phyloP scores from a whole-genome alignment of 345 rosid genomes.

The Ceriops decandra region DNA sequence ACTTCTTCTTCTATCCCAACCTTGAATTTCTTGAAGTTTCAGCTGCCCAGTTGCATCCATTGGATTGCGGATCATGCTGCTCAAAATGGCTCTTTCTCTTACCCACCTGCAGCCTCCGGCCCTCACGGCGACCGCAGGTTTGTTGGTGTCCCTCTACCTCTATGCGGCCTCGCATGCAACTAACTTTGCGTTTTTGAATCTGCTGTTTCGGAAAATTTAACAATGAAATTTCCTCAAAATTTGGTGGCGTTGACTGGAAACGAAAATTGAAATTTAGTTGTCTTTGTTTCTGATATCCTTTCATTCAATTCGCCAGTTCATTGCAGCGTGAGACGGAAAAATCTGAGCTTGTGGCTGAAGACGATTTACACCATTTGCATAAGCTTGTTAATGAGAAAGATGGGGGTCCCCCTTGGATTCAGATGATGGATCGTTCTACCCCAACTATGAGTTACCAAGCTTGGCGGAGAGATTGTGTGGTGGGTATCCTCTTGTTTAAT shows the following conservation, averaged over 20 bases:
- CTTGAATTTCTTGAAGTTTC: constrained; percentile 46
- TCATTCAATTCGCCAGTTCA: constrained; percentile 34
- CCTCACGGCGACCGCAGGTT: constrained; percentile 45
- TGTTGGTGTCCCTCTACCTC: constrained; percentile 9
- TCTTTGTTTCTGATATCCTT: not conserved
- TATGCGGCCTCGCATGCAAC: too few species aligned
- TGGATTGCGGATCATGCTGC: constrained; percentile 36
- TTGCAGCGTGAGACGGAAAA: constrained; percentile 31
- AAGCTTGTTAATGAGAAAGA: constrained; percentile 82
- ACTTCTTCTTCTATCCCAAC: constrained; percentile 27
- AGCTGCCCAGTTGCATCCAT: constrained; percentile 47
- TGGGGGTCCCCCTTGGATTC: constrained; percentile 96
- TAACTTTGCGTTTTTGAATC: not conserved
- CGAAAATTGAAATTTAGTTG: not conserved
- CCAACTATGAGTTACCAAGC: constrained; percentile 73
- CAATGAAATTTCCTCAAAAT: not conserved
- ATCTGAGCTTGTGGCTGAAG: constrained; percentile 43
- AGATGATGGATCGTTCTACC: constrained; percentile 86
- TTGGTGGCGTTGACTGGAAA: not conserved
- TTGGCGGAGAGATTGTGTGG: constrained; percentile 89
- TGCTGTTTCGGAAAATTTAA: not conserved
- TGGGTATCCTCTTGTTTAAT: constrained; percentile 21
- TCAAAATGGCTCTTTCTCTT: constrained; percentile 20
- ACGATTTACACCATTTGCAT: constrained; percentile 64
- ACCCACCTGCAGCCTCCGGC: constrained; percentile 13